Conservation (phyloP, 306 rosid genomes). For the Vicia sativa region DNA sequence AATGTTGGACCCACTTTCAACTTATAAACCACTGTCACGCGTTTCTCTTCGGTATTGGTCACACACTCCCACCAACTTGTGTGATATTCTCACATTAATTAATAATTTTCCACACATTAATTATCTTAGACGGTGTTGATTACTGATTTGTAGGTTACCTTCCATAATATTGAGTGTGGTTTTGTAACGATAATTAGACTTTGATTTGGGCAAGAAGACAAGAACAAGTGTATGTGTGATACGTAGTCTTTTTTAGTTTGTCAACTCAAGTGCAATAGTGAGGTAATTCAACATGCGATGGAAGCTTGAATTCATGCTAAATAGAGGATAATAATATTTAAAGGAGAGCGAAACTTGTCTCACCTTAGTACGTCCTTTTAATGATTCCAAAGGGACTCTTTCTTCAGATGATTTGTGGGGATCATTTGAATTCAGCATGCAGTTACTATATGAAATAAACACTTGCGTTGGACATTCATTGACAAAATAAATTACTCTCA, state of each 20-base stretch:
- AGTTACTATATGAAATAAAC: neutral
- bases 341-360: slow-evolving; percentile 11
- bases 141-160: slow-evolving; percentile 27
- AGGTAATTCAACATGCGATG: slow-evolving; percentile 20
- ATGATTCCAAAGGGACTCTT: slow-evolving; percentile 28
- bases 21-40: slow-evolving; percentile 1
- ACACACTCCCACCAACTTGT: slow-evolving; percentile 32
- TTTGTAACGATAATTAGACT: slow-evolving; percentile 14
- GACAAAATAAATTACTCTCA: too few species aligned
- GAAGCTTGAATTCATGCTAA: slow-evolving; percentile 20
- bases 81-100: slow-evolving; percentile 14
- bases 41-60: slow-evolving; percentile 4
- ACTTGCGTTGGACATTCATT: too few species aligned
- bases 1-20: slow-evolving; percentile 20
- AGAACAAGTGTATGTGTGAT: slow-evolving; percentile 1
- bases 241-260: neutral
- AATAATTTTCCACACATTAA: neutral
- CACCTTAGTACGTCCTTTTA: slow-evolving; percentile 26
- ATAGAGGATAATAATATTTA: slow-evolving; percentile 20
- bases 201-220: slow-evolving; percentile 39
- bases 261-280: neutral
- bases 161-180: slow-evolving; percentile 23
- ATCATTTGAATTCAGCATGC: slow-evolving; percentile 36
- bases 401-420: neutral
- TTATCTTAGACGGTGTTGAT: neutral